Base-by-base conservation (phyloP, 305 asterid species). In the Fraxinus velutina region DNA sequence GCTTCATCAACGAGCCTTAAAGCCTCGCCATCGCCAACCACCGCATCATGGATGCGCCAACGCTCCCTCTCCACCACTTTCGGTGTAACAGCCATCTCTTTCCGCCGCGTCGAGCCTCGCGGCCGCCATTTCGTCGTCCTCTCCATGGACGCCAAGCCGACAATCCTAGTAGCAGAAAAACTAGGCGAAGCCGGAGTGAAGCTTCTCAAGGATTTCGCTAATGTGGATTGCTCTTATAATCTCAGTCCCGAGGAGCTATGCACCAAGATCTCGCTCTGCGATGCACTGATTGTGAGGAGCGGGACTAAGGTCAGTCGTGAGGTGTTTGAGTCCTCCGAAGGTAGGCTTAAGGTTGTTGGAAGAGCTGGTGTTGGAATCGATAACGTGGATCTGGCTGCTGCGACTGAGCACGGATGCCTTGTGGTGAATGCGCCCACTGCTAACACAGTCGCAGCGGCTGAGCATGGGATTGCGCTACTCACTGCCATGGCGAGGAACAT, bases 401-500 rank as follows among this genome's bases (percentile, higher is more conserved):
- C 99, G 52, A 95, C 99, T 19, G 99, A 95, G 84, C 98, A 91
- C 78, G 99, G 99, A 0, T 95, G 99, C 78, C 89, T 95, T 36
- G 99, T 95, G 19, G 99, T 95, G 82, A 95, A 95, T 82, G 99
- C 99, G 7, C 99, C 99, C 0, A 95, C 98, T 15, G 99, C 99
- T 12, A 95, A 95, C 72, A 95, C 99, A 3, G 93, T 95, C 21
- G 99, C 99, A 2, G 99, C 99, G 0, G 99, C 99, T 34, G 99
- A 95, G 90, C 99, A 95, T 62, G 99, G 97, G 21, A 92, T 95
- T 73, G 99, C 99, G 10, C 90, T 95, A 37, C 91, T 95, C 36
- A 88, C 98, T 6, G 97, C 93, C 71, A 93, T 95, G 99, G 87
- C 98, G 30, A 87, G 99, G n/a, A 95, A 95, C 77, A 60, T 93